Conservation (phyloP, 306 rosid genomes). For the Canavalia gladiata region DNA sequence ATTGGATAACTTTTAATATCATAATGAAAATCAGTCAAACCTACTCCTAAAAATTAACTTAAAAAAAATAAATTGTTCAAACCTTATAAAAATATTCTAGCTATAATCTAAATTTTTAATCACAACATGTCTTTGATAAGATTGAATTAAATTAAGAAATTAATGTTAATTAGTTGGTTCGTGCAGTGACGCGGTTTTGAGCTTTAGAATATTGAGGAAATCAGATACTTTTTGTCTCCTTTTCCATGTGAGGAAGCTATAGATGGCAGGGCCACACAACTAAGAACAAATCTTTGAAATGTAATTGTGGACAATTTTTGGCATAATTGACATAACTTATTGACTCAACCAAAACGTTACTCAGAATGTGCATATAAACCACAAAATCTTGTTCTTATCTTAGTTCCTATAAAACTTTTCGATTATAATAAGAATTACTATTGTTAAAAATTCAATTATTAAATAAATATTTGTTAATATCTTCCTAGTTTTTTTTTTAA, state of each 20-base stretch:
- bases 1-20: no score
- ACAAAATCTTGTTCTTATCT: no score
- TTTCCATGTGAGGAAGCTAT: constrained; percentile 49
- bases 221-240: constrained; percentile 23
- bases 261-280: constrained; percentile 47
- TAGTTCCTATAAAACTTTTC: not conserved
- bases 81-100: no score
- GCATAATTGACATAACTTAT: constrained; percentile 4
- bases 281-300: constrained; percentile 26
- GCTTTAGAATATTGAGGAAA: constrained; percentile 46
- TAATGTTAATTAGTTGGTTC: constrained; percentile 44
- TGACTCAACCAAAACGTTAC: no score
- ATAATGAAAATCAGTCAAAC: no score
- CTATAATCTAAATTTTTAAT: no score
- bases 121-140: constrained; percentile 26
- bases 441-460: not conserved
- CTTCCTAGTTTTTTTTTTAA: no score
- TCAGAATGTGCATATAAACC: no score
- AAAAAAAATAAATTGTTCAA: no score
- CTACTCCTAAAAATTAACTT: no score
- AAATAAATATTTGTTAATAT: no score
- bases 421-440: not conserved
- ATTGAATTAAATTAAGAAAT: not conserved
- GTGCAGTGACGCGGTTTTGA: constrained; percentile 75
- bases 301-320: not conserved